Evolutionary conservation across 2,329 filamentous ascomycete genomes (phyloP).

Genomic region (Cladorrhinum sp.): DNA sequence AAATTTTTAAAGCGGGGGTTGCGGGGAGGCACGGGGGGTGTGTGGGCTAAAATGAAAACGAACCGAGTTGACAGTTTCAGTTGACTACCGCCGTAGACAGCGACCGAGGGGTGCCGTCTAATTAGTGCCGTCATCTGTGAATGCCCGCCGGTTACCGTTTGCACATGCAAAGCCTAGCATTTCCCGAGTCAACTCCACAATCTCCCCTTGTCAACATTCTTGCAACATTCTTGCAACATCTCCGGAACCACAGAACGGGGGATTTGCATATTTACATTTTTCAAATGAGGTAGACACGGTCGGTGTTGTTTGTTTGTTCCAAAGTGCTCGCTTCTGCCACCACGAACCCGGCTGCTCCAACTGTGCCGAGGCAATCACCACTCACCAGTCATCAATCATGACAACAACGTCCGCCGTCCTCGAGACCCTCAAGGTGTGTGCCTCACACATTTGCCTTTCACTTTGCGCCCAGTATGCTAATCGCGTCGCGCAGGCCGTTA

Average conservation of each 20-base stretch:
- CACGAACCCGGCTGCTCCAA: background rate
- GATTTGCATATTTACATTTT: background rate
- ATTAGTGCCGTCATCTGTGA: background rate
- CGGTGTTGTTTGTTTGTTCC: background rate
- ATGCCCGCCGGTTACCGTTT: background rate
- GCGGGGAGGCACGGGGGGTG: no score
- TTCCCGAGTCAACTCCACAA: background rate
- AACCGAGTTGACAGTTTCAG: no score
- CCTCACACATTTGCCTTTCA: background rate
- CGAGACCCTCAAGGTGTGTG: slow-evolving; percentile 26
- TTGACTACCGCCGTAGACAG: no score
- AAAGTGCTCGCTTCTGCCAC: background rate
- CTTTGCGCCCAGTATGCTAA: background rate
- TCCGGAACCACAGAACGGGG: background rate
- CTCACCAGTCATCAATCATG: no score
- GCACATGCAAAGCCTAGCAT: background rate
- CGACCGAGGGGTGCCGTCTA: background rate
- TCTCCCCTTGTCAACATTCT: background rate
- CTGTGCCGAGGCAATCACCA: slow-evolving; percentile 28
- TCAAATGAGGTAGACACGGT: slow-evolving; percentile 18
- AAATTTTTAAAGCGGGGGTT: no score
- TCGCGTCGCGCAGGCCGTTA: slow-evolving; percentile 49
- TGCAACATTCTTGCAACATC: background rate
- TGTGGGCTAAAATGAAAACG: no score
- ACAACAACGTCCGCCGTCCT: slow-evolving; percentile 21